These are phyloP conservation scores for Linum usitatissimum DNA, from an alignment of 345 rosid genomes.

Conservation along the genomic window DNA sequence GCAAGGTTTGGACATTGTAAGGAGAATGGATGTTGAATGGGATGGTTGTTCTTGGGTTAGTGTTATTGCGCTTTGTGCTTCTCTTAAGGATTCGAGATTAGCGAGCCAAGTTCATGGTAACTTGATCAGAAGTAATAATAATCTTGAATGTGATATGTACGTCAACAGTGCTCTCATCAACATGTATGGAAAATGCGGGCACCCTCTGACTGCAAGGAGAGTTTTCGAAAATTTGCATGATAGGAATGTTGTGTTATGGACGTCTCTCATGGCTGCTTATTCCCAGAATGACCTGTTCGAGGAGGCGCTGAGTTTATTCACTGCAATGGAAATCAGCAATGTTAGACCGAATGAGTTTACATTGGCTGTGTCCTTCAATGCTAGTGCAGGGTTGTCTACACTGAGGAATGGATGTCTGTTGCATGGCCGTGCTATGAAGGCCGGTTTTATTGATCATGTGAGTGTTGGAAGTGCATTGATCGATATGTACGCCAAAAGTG, in stretches of 20 bases:
- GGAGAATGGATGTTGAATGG: constrained; percentile 40
- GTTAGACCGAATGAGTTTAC: constrained; percentile 59
- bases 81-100: constrained; percentile 38
- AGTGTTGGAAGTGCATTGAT: constrained; percentile 60
- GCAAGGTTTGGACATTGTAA: constrained; percentile 45
- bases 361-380: constrained; percentile 47
- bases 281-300: constrained; percentile 61
- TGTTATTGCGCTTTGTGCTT: constrained; percentile 42
- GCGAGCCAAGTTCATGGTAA: constrained; percentile 51
- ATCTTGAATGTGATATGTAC: constrained; percentile 26
- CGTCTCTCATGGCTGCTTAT: constrained; percentile 52
- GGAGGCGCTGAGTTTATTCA: constrained; percentile 50
- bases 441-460: constrained; percentile 42
- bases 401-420: constrained; percentile 43
- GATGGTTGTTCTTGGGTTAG: constrained; percentile 44
- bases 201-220: constrained; percentile 31
- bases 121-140: constrained; percentile 23
- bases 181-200: constrained; percentile 76
- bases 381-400: constrained; percentile 47
- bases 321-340: constrained; percentile 30
- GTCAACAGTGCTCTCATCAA: constrained; percentile 43
- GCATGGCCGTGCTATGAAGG: constrained; percentile 39
- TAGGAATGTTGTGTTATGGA: constrained; percentile 51
- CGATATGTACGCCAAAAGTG: constrained; percentile 61
- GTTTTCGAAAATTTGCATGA: constrained; percentile 32